Conservation (phyloP, 345 rosid genomes). For the Murraya paniculata region DNA sequence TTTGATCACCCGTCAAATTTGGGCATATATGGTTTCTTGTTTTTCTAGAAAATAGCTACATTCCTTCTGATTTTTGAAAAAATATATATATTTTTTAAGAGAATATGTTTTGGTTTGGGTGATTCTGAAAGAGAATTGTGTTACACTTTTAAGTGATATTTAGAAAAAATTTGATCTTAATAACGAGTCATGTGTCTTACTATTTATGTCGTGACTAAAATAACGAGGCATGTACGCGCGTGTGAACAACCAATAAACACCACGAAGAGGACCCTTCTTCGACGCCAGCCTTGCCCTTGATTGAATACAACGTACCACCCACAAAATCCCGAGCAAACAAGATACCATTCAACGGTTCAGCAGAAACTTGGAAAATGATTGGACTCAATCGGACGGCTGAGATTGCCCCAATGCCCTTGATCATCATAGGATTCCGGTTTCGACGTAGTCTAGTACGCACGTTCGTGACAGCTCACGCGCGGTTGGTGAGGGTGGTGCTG, state of each 20-base stretch:
- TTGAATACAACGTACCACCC: conserved; percentile 44
- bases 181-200: too few relatives aligned
- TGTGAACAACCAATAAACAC: background rate
- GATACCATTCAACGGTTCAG: conserved; percentile 6
- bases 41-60: too few relatives aligned
- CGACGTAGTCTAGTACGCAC: conserved; percentile 20
- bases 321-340: conserved; percentile 22
- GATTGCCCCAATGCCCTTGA: conserved; percentile 2
- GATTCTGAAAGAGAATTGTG: too few relatives aligned
- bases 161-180: too few relatives aligned
- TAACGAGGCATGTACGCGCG: background rate
- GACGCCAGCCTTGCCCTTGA: conserved; percentile 24
- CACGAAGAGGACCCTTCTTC: background rate
- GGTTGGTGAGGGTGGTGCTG: conserved; percentile 41
- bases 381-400: conserved; percentile 37
- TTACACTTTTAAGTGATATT: too few relatives aligned
- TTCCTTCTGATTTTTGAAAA: too few relatives aligned
- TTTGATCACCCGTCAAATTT: too few relatives aligned
- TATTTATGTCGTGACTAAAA: too few relatives aligned
- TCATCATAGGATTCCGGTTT: background rate
- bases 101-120: too few relatives aligned
- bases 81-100: too few relatives aligned
- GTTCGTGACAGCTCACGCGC: conserved; percentile 59
- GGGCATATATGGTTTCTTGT: too few relatives aligned
- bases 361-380: conserved; percentile 13